Evolutionary conservation across 1,139 yeast genomes (phyloP).

Genomic region (Nematodospora anomalae): DNA sequence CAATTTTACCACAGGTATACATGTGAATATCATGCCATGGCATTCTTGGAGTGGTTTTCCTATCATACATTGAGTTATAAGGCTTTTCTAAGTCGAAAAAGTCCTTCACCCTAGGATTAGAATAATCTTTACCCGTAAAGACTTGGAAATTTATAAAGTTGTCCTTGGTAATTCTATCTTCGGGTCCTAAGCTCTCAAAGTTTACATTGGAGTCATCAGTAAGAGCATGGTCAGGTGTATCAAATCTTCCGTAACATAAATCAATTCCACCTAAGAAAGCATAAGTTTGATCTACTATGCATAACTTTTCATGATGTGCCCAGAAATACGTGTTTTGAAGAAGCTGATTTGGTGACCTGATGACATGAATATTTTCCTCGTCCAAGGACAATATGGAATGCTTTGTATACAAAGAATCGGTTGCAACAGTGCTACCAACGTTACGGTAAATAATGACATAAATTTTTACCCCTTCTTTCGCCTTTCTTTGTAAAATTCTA

Average conservation of each 20-base stretch:
- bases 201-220: conserved; percentile 64
- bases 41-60: conserved; percentile 84
- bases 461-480: conserved; percentile 88
- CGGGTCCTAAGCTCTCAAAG: conserved; percentile 34
- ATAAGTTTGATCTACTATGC: conserved; percentile 81
- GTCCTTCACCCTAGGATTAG: conserved; percentile 92
- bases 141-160: conserved; percentile 56
- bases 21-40: conserved; percentile 99
- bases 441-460: conserved; percentile 93
- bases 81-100: conserved; percentile 81
- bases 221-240: conserved; percentile 92
- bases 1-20: conserved; percentile 94
- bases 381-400: conserved; percentile 86
- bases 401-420: conserved; percentile 92
- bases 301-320: conserved; percentile 98
- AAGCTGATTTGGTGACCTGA: conserved; percentile 94
- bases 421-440: conserved; percentile 89
- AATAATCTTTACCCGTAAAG: conserved; percentile 97
- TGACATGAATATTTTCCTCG: conserved; percentile 78
- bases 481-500: conserved; percentile 82
- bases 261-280: conserved; percentile 96
- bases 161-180: conserved; percentile 31
- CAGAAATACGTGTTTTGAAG: conserved; percentile 92
- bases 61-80: conserved; percentile 88
- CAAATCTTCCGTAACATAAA: conserved; percentile 92